These are phyloP conservation scores for Aechmea fasciata DNA, from an alignment of 176 grass and related monocot species.

Conservation along the genomic window DNA sequence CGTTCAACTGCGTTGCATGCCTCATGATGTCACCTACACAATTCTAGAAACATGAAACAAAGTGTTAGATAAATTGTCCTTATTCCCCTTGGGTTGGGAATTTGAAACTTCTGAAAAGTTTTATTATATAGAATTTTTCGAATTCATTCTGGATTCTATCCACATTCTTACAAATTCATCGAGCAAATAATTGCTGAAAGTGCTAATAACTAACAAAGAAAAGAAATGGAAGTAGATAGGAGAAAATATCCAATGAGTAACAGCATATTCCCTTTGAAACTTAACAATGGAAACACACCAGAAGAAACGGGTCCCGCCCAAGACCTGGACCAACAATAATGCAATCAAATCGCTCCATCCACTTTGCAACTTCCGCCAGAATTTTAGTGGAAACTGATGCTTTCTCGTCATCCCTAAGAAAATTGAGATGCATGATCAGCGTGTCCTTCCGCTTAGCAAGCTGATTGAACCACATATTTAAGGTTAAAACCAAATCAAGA, in stretches of 20 bases:
- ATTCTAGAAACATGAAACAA: slow-evolving; percentile 43
- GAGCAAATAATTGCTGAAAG: background rate
- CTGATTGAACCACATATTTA: background rate
- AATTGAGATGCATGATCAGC: background rate
- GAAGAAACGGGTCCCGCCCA: slow-evolving; percentile 85
- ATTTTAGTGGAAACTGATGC: slow-evolving; percentile 48
- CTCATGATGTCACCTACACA: slow-evolving; percentile 77
- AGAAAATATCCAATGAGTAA: slow-evolving; percentile 8
- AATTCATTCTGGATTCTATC: background rate
- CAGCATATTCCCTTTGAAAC: background rate
- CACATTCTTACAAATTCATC: background rate
- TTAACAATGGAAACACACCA: slow-evolving; percentile 42
- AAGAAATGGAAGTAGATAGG: background rate
- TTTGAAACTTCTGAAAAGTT: background rate
- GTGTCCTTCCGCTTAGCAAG: background rate
- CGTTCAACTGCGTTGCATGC: slow-evolving; percentile 47
- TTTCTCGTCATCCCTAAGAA: slow-evolving; percentile 55
- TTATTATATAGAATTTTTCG: no score
- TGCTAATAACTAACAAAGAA: background rate
- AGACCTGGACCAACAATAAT: slow-evolving; percentile 89
- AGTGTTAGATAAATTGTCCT: background rate
- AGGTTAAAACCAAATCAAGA: background rate
- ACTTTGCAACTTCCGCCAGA: slow-evolving; percentile 73
- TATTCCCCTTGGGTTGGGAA: background rate
- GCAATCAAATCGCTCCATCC: slow-evolving; percentile 93